phyloP scores from a whole-genome alignment of 495 filamentous ascomycete species.

The Xylaria flabelliformis region DNA sequence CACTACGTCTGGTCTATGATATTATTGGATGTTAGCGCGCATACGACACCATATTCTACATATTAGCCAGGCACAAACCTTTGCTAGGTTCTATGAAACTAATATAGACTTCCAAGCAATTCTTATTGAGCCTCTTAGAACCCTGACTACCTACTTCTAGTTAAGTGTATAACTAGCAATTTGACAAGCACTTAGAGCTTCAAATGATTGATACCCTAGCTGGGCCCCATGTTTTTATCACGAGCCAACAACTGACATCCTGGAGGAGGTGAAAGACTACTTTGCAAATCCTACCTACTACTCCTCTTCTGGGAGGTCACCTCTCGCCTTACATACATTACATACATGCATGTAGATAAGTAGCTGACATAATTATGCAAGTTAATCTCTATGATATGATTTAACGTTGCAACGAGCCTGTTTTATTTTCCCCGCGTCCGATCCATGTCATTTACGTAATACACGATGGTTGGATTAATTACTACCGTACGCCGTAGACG shows the following conservation, averaged over 20 bases:
- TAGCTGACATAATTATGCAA: not conserved
- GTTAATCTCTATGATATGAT: constrained; percentile 14
- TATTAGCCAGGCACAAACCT: too few relatives aligned
- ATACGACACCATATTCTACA: too few relatives aligned
- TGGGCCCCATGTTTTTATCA: too few relatives aligned
- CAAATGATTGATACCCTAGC: too few relatives aligned
- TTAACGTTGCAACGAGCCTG: not conserved
- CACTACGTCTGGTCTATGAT: not conserved
- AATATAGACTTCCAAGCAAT: too few relatives aligned
- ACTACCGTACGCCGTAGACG: not conserved
- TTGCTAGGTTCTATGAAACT: too few relatives aligned
- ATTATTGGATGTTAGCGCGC: too few relatives aligned
- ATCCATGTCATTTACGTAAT: not conserved
- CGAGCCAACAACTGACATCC: too few relatives aligned
- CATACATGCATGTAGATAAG: not conserved
- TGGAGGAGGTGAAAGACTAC: not conserved
- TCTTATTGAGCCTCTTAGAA: too few relatives aligned
- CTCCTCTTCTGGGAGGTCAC: not conserved
- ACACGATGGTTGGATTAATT: not conserved
- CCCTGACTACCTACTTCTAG: too few relatives aligned
- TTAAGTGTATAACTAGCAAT: too few relatives aligned
- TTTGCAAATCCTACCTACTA: not conserved
- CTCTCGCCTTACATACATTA: not conserved
- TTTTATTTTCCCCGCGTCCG: not conserved
- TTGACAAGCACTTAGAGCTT: too few relatives aligned